Evolutionary conservation across 2,329 filamentous ascomycete genomes (phyloP).

Genomic region (Colletotrichum sp.): DNA sequence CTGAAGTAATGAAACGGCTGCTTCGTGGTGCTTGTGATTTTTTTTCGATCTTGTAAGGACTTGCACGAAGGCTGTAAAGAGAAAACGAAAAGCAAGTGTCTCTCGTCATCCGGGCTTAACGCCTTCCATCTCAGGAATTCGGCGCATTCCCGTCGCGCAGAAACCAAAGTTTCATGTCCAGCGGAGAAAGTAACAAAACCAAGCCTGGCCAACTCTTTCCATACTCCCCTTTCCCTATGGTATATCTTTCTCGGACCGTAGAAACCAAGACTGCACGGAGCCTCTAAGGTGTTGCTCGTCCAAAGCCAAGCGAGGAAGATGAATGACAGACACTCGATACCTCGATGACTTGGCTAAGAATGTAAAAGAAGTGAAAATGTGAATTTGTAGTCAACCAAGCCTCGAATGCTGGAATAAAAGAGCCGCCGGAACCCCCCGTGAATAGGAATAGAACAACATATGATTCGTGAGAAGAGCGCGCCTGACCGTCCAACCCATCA

Average conservation of each 20-base stretch:
- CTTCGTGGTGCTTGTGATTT: not conserved
- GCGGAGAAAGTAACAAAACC: not conserved
- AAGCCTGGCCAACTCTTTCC: not conserved
- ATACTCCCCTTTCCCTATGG: constrained; percentile 4
- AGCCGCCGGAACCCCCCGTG: constrained; percentile 9
- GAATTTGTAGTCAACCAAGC: constrained; percentile 21
- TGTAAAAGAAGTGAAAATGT: constrained; percentile 18
- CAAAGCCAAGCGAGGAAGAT: constrained; percentile 12
- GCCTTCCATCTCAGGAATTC: constrained; percentile 17
- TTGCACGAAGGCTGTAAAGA: constrained; percentile 12
- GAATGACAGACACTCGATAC: not conserved
- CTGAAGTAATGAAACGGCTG: constrained; percentile 1
- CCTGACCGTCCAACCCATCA: constrained; percentile 18
- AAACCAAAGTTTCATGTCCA: constrained; percentile 2
- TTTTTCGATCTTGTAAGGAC: not conserved
- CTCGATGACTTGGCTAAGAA: constrained; percentile 14
- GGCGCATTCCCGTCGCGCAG: not conserved
- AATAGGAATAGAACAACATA: constrained; percentile 14
- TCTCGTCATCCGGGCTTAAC: not conserved
- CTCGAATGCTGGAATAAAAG: constrained; percentile 17
- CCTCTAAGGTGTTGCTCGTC: constrained; percentile 12
- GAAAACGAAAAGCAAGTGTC: constrained; percentile 12
- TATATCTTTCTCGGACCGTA: constrained; percentile 10
- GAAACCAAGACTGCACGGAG: not conserved
- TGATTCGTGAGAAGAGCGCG: constrained; percentile 17